Base-by-base conservation (phyloP, 495 filamentous ascomycete genomes). In the Aspergillus sclerotioniger region DNA sequence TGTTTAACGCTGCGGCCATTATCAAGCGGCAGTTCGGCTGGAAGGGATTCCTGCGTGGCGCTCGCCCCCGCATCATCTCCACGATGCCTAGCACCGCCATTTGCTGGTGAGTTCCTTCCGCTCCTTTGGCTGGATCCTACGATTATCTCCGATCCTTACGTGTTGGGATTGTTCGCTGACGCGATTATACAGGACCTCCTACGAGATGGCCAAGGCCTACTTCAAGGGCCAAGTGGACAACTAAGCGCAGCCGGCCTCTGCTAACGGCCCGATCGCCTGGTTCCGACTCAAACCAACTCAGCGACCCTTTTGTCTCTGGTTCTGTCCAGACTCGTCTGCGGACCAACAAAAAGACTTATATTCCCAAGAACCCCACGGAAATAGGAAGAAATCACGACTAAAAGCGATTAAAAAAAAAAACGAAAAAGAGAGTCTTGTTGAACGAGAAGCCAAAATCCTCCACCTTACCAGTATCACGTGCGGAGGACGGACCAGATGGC, bases 1-100 rank as follows among this genome's bases (percentile, higher is more conserved):
- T 99, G 53, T 76, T 85, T 65, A 84, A 90, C 49, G 91, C 94
- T 2, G 91, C 90, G 50, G 78, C 83, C 56, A 86, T 98, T 57
- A 87, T 99, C 67, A 88, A 90, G 72, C 79, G 84, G 60, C 84
- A 90, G 64, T 91, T 96, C 65, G 94, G 94, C 51, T 83, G 87
- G 64, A 76, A 75, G 53, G 94, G 94, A 8, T 99, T 97, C 76
- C 90, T 96, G 67, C 91, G 92, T 61, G 94, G 94, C 19, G 82
- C 96, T 68, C 83, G 90, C 63, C 95, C 94, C 51, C 82, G 94
- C 55, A 90, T 99, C 35, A 84, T 99, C 59, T 96, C 93, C 3
- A 95, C 94, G 9, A 97, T 97, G 90, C 94, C 94, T 20, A 96
- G 92, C 73, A 98, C 94, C 33, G 94, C 94, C 5, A 99, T 99